phyloP scores from a whole-genome alignment of 805 yeast genomes.

The Wickerhamomyces chambardii region DNA sequence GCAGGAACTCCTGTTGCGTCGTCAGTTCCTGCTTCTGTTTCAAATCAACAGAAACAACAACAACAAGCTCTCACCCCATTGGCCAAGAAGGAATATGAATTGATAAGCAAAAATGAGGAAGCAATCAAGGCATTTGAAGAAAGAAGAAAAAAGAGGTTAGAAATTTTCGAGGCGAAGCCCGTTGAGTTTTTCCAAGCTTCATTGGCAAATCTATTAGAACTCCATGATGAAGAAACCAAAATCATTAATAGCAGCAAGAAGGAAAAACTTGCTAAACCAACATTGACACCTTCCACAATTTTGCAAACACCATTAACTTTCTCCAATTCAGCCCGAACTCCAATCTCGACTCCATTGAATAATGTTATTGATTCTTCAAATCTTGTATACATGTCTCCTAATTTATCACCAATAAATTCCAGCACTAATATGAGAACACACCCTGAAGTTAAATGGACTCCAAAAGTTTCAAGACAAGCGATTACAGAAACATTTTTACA shows the following conservation, averaged over 20 bases:
- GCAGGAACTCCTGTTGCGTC: not conserved
- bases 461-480: conserved; percentile 14
- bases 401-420: conserved; percentile 10
- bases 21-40: no score
- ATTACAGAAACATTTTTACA: conserved; percentile 11
- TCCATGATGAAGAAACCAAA: conserved; percentile 16
- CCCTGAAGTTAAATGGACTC: conserved; percentile 11
- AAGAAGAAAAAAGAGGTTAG: conserved; percentile 12
- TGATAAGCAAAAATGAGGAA: conserved; percentile 10
- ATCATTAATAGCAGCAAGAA: conserved; percentile 10
- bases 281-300: conserved; percentile 19
- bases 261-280: conserved; percentile 5
- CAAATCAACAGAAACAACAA: not conserved
- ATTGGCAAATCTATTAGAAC: conserved; percentile 15
- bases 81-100: conserved; percentile 17
- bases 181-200: conserved; percentile 16
- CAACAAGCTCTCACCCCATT: conserved; percentile 8
- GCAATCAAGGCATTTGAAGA: conserved; percentile 9
- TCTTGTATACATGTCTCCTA: conserved; percentile 15
- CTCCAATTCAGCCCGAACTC: conserved; percentile 16
- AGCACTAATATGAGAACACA: conserved; percentile 5
- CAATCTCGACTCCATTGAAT: conserved; percentile 8
- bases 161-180: conserved; percentile 11
- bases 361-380: conserved; percentile 1
- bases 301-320: conserved; percentile 19